Evolutionary conservation across 441 rosid genomes (phyloP), one percentile per base, ranked within the genome.

Genomic region (Raphanus hybrid): DNA sequence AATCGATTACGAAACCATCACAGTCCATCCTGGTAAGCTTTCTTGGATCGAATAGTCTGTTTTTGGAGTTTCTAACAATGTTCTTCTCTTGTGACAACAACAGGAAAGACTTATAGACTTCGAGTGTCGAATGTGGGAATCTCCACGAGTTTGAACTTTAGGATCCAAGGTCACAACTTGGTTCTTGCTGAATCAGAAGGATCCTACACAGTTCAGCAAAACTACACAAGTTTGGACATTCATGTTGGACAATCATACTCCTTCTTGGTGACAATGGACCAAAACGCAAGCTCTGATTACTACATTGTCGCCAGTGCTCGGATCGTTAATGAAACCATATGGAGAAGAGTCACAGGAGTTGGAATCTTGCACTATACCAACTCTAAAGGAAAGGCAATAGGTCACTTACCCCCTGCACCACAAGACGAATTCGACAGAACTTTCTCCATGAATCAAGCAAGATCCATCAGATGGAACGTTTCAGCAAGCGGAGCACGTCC

Each of bases 241-340:
- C 98, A 93, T 48, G 97, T 93, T 34, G 99, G 98, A 3, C 99
- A 96, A 67, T 85, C 99, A 12, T 96, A 81, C 81, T 90, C 98
- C 0, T 96, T 96, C 73, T 83, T 96, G 81, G 86, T 96, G 34
- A 92, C 97, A 20, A 96, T 86, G 91, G 97, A 95, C 83, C 98
- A 95, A 82, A 95, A 95, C 43, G 97, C 98, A 16, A 93, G 97
- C 75, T 18, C 87, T 18, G 98, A 95, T 82, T 95, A 95, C 89
- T 95, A 95, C 85, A 89, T 95, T 83, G 97, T 91, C 27, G 99
- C 98, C 4, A 95, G 98, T 32, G 97, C 99, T 11, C 86, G 99
- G 68, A 81, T 93, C 73, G 97, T 29, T 29, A 95, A 95, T 75
- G 95, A 89, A 84, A 80, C 97, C 7, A 84, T 32, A 29, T 95